Conservation (phyloP, 2,329 filamentous ascomycete species). For the Dryadomyces quercus-mongolicae region DNA sequence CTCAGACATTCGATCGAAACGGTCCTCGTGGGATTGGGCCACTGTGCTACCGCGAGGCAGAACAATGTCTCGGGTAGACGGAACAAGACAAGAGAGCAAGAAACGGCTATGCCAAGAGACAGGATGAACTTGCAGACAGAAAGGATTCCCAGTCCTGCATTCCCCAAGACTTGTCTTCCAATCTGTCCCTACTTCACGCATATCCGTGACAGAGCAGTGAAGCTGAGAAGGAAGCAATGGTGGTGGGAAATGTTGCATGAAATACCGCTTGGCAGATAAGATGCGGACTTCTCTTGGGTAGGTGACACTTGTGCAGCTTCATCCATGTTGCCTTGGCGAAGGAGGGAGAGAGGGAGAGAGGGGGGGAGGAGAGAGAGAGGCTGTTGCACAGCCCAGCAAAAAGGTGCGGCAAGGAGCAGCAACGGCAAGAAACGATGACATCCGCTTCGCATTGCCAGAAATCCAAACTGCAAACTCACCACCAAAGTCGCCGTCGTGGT, state of each 20-base stretch:
- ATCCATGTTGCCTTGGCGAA: too few relatives aligned
- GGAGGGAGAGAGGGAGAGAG: too few relatives aligned
- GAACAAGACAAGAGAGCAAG: neutral
- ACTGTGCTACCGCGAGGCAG: neutral
- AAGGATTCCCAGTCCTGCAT: neutral
- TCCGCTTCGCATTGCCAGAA: neutral
- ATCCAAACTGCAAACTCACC: constrained; percentile 32
- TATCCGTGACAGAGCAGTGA: neutral
- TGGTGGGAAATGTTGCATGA: too few relatives aligned
- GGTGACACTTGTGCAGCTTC: too few relatives aligned
- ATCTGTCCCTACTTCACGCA: neutral
- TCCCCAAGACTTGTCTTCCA: neutral
- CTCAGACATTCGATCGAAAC: neutral
- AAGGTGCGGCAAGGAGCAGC: too few relatives aligned
- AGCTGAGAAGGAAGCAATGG: neutral
- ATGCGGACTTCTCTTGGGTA: too few relatives aligned
- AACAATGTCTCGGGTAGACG: constrained; percentile 1
- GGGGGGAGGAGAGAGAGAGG: too few relatives aligned
- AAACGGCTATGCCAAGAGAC: neutral
- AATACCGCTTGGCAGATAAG: neutral
- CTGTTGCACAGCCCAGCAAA: too few relatives aligned
- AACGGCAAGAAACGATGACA: neutral
- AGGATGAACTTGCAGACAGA: neutral
- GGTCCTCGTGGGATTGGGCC: neutral
- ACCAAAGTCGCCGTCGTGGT: constrained; percentile 45